Evolutionary conservation across 352 stramenopile species (phyloP), one percentile per base, ranked within the genome.

Genomic region (Pseudoperonospora humuli): DNA sequence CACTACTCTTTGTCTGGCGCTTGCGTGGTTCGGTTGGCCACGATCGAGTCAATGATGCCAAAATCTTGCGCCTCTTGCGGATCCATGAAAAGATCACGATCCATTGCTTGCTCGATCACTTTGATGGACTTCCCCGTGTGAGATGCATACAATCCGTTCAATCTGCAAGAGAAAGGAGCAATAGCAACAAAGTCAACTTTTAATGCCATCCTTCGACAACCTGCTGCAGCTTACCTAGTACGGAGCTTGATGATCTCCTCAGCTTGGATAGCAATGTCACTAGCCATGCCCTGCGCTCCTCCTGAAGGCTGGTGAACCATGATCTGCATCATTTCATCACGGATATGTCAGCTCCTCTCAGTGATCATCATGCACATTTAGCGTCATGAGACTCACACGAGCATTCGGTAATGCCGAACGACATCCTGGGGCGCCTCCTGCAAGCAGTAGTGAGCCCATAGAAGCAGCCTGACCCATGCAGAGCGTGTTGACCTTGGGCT

Each of bases 251-350:
- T 97, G 67, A 99, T 98, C 76, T 99, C 96, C 63, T 98, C 90
- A 0, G 96, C 96, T 54, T 98, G 95, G 59, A 99, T 99, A 27
- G 95, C 93, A 68, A 99, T 98, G 61, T 99, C 96, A 41, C 84
- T 94, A 2, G 96, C 95, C 94, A 98, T 98, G 31, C 96, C 96
- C 53, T 97, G 93, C 2, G 95, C 94, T 21, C 95, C 95, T 39
- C 96, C 96, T 20, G 77, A 95, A 31, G 95, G 95, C 61, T 99
- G 95, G 79, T 99, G 96, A 54, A 98, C 98, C 96, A 99, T 99
- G 39, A 93, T 93, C 70, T 90, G 50, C 48, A 57, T 9, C 33
- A 42, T 42, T 27, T 13, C 40, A 57, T 24, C 37, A 28, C 11
- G 15, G 7, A 43, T 33, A 32, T 6, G n/a, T 46, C 29, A 53